A percentile compares a stretch with the other conserved stretches of the same genome.
These are phyloP conservation scores for Globisporangium cylindrosporum DNA, from an alignment of 352 stramenopile genomes.

Conservation along the genomic window DNA sequence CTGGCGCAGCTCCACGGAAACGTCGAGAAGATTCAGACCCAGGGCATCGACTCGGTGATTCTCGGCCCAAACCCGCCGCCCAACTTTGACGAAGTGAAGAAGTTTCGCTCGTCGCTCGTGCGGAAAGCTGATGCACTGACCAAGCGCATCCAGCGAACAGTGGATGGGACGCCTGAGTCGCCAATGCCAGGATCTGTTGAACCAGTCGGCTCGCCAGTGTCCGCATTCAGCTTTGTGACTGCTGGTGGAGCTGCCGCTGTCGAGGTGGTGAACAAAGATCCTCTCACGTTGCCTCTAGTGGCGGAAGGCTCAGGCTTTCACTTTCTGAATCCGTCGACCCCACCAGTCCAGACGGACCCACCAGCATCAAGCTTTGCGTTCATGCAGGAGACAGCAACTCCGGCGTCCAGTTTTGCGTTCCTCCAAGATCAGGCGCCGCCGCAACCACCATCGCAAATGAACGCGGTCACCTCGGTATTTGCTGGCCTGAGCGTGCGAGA, in stretches of 20 bases:
- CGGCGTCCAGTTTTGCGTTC: slow-evolving; percentile 36
- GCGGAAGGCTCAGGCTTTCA: slow-evolving; percentile 34
- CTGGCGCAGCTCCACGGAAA: slow-evolving; percentile 70
- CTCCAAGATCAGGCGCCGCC: slow-evolving; percentile 18
- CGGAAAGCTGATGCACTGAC: slow-evolving; percentile 58
- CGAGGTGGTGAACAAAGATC: slow-evolving; percentile 14
- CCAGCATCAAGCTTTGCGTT: slow-evolving; percentile 39
- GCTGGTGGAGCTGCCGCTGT: slow-evolving; percentile 14
- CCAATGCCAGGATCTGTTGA: background rate
- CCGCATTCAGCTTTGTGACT: slow-evolving; percentile 57
- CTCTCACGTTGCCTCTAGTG: slow-evolving; percentile 23
- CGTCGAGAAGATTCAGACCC: slow-evolving; percentile 77
- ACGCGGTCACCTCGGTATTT: slow-evolving; percentile 44
- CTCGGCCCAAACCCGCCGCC: slow-evolving; percentile 55
- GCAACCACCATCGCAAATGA: slow-evolving; percentile 8
- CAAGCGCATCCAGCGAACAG: slow-evolving; percentile 59
- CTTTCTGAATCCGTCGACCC: slow-evolving; percentile 37
- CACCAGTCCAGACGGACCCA: slow-evolving; percentile 13
- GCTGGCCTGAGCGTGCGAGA: slow-evolving; percentile 48
- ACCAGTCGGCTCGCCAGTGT: slow-evolving; percentile 26
- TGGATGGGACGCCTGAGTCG: slow-evolving; percentile 14
- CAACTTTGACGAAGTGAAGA: slow-evolving; percentile 71
- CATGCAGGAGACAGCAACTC: slow-evolving; percentile 21
- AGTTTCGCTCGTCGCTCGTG: slow-evolving; percentile 67
- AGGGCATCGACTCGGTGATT: slow-evolving; percentile 81